Evolutionary conservation across 202 grass and related monocot genomes (phyloP).

Genomic region (Digitaria exilis): DNA sequence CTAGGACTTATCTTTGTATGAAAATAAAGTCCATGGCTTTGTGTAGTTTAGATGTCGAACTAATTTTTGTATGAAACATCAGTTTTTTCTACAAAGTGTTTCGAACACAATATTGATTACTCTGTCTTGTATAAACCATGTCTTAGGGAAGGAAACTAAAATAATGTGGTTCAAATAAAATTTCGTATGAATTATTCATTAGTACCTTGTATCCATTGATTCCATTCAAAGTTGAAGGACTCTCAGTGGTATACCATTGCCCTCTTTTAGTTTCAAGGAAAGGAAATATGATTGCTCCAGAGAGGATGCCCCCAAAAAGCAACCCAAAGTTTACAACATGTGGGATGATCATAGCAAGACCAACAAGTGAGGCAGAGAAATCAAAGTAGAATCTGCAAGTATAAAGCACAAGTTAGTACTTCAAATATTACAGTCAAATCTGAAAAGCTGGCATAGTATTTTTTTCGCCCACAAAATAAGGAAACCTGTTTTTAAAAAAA

Average conservation of each 20-base stretch:
- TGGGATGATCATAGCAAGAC: slow-evolving; percentile 51
- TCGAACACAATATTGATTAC: not conserved
- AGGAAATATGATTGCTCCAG: slow-evolving; percentile 43
- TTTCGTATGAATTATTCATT: not conserved
- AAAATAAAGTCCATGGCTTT: not conserved
- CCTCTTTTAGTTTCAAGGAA: slow-evolving; percentile 46
- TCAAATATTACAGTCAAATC: not conserved
- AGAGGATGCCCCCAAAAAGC: slow-evolving; percentile 37
- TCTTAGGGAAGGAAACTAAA: not conserved
- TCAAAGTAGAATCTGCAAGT: slow-evolving; percentile 54
- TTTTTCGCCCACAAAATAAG: not conserved
- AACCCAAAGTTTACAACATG: slow-evolving; percentile 35
- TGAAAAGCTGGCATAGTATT: not conserved
- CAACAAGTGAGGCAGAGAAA: slow-evolving; percentile 41
- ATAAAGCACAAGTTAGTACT: slow-evolving; percentile 19
- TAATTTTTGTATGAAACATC: not conserved
- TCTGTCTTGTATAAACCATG: not conserved
- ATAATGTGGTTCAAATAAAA: not conserved
- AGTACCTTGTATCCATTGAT: slow-evolving; percentile 45
- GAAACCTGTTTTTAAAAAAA: too few relatives aligned
- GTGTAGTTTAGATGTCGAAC: not conserved
- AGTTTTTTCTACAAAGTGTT: not conserved
- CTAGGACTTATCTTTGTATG: not conserved
- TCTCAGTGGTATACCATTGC: slow-evolving; percentile 46
- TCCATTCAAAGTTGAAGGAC: slow-evolving; percentile 36